Evolutionary conservation across 2,329 filamentous ascomycete species (phyloP), one percentile per base, ranked within the genome.

Genomic region (Esteya vermicola): DNA sequence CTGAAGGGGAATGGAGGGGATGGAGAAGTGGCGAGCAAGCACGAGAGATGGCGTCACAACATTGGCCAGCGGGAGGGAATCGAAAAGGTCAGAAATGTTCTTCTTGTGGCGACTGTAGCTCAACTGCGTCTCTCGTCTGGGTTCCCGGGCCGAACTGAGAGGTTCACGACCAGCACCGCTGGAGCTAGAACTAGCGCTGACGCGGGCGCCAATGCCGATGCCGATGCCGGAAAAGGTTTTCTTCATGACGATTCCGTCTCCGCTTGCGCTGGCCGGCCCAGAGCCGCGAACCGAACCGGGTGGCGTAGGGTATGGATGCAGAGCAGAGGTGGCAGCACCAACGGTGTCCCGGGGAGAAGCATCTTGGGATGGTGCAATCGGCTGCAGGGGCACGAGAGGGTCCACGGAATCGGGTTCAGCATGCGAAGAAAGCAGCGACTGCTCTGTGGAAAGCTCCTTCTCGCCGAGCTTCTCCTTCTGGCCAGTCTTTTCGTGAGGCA

Each of bases 11-110:
- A 47, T 23, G 54, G 68, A 70, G 48, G 80, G 79, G 46, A 78
- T 81, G 51, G 78, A 83, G 50, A 84, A 70, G 57, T 84, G 74
- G 49, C 68, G 65, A 56, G 78, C 78, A 61, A 75, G 67, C 52
- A 82, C 75, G 53, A 65, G 64, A 43, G 68, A 71, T 50, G 72
- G 72, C 49, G 73, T 75, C 51, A 80, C 70, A 52, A 79, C 65
- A 54, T 69, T 74, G 49, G 77, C 75, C 51, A 82, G 64, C 50
- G 81, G 75, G 50, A 70, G 67, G 51, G 37, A 32, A 43, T 58
- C 59, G 46, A 60, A 50, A 45, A 60, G 55, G 45, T 67, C 62
- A 43, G 65, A 63, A 34, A 58, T 51, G 53, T 59, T 64, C 56
- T 63, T 64, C 54, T 63, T 62, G 51, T 61, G 60, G 49, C 59